Evolutionary conservation across 2,329 filamentous ascomycete species (phyloP).

Genomic region (Claviceps quebecensis): DNA sequence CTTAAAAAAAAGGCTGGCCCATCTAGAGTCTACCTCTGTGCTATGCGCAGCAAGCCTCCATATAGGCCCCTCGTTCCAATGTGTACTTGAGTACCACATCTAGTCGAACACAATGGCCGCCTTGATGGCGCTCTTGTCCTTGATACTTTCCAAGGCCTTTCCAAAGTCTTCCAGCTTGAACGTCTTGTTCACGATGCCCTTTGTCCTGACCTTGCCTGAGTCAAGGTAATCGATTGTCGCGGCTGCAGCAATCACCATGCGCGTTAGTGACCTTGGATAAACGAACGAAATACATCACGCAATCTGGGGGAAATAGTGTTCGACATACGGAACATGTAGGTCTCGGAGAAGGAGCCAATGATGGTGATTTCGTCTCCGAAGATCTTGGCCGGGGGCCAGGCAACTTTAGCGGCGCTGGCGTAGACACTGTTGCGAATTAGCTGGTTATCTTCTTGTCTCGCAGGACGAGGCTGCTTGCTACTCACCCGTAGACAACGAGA

Average conservation of each 20-base stretch:
- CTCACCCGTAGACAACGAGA: conserved; percentile 49
- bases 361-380: conserved; percentile 58
- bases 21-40: too few species aligned
- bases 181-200: conserved; percentile 59
- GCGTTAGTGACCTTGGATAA: background rate
- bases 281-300: background rate
- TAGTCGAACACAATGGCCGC: conserved; percentile 58
- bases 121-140: conserved; percentile 61
- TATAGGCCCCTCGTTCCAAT: too few species aligned
- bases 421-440: conserved; percentile 38
- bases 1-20: too few species aligned
- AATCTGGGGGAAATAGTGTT: background rate
- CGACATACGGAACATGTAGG: conserved; percentile 52
- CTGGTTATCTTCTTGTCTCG: background rate
- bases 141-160: conserved; percentile 56
- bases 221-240: conserved; percentile 39
- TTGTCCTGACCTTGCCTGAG: conserved; percentile 45
- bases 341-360: conserved; percentile 59
- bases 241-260: conserved; percentile 12
- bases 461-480: background rate
- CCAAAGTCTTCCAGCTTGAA: conserved; percentile 62
- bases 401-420: conserved; percentile 44
- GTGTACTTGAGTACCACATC: background rate
- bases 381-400: conserved; percentile 59
- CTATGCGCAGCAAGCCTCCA: too few species aligned